Base-by-base conservation (phyloP, 2,329 filamentous ascomycete genomes). In the Triangularia verruculosa region DNA sequence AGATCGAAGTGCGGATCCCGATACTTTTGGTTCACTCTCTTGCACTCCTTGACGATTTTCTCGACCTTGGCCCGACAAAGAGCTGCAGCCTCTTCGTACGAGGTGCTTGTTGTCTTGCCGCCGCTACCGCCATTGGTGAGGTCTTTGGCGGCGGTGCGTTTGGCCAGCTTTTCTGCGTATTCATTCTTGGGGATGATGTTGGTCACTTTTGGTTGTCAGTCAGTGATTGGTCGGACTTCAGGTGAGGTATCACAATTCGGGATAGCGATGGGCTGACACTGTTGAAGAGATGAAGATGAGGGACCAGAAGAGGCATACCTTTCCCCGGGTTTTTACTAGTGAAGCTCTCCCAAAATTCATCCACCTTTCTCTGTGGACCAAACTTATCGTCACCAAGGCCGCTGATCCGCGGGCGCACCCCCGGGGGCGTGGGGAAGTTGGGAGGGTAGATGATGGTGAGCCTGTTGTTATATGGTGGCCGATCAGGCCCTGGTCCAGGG, bases 1-100 rank as follows among this genome's bases (percentile, higher is more conserved):
- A 93, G 80, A 73, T 93, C 91, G 39, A 85, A 96, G 74, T 95
- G 87, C n/a, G 88, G 86, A 72, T 96, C 92, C 15, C 89, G 85
- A 73, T 96, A 97, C 75, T 92, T 94, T 71, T 92, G 89, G 75
- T 96, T 96, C 63, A 92, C 80, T 8, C 90, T 84, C 22, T 86
- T 82, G 73, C 92, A 96, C 72, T 88, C 85, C 63, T 80, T 79
- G 57, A 86, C 80, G 64, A 88, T 88, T 73, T 86, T 84, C 25
- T 79, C 81, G 3, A 83, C 89, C 77, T 83, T 90, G 62, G 83
- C 84, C 61, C 80, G 82, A 76, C 92, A 96, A 63, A 88, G 84
- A 22, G 83, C 83, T 2, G 82, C 86, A 0, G 91, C 91, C 70
- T 91, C 86, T 61, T 92, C 86, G 72, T 92, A 95, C 0, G 89